A percentile compares a stretch with the other conserved stretches of the same genome.
phyloP scores from a whole-genome alignment of 2,329 filamentous ascomycete species.

The Dothistroma septosporum region DNA sequence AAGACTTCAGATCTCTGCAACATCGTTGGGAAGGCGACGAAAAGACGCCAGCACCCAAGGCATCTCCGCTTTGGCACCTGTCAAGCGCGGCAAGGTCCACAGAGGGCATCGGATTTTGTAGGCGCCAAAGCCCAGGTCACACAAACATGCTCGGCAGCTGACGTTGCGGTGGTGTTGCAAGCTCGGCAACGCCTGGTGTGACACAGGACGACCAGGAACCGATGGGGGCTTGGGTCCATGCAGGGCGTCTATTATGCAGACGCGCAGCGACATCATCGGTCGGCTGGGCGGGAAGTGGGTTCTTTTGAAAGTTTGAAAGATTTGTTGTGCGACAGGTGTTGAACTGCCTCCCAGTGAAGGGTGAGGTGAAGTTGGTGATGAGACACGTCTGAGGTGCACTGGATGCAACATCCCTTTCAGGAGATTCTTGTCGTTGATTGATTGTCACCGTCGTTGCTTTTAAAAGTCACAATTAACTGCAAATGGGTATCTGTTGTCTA shows the following conservation, averaged over 20 bases:
- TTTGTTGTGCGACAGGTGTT: slow-evolving; percentile 1
- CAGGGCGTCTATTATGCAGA: slow-evolving; percentile 9
- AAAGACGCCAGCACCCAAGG: too few relatives aligned
- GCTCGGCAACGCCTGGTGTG: slow-evolving; percentile 1
- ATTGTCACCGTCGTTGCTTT: slow-evolving; percentile 3
- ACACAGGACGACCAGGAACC: slow-evolving; percentile 1
- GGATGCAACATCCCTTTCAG: too few relatives aligned
- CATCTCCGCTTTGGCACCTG: slow-evolving; percentile 15
- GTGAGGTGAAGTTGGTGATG: neutral
- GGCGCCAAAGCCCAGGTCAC: slow-evolving; percentile 5
- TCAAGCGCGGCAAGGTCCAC: slow-evolving; percentile 10
- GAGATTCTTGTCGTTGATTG: too few relatives aligned
- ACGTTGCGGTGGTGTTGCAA: neutral
- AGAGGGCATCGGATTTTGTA: slow-evolving; percentile 8
- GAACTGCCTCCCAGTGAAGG: neutral
- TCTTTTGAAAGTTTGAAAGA: slow-evolving; percentile 5
- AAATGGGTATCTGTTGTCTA: slow-evolving; percentile 13
- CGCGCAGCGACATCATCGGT: slow-evolving; percentile 19
- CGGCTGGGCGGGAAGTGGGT: neutral
- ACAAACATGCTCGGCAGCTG: slow-evolving; percentile 4
- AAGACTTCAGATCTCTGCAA: slow-evolving; percentile 1
- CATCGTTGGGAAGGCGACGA: slow-evolving; percentile 10
- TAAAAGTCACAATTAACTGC: neutral
- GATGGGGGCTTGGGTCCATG: slow-evolving; percentile 3
- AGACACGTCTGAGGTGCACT: neutral